A percentile compares a stretch with the other conserved stretches of the same genome.
Conservation (phyloP, 2,329 filamentous ascomycete genomes). For the Gaeumannomyces tritici region DNA sequence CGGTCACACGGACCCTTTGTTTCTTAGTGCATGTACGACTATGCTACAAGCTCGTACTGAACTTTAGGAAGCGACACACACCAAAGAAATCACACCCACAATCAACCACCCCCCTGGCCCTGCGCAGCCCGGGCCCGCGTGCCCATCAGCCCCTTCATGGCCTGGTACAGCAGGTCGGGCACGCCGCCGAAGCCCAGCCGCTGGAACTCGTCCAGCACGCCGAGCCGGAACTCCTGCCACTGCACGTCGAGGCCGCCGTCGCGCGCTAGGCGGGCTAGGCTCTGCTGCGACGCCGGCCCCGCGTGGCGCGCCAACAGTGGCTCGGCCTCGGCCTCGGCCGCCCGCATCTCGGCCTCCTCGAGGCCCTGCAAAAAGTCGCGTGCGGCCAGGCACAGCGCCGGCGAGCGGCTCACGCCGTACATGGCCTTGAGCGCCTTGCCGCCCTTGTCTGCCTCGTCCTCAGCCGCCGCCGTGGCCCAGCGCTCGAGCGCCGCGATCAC, state of each 20-base stretch:
- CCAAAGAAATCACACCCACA: neutral
- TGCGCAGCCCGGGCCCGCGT: neutral
- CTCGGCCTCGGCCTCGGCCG: constrained; percentile 12
- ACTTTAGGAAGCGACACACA: no score
- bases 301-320: constrained; percentile 36
- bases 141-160: constrained; percentile 64
- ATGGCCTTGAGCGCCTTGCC: neutral
- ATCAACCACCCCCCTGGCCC: neutral
- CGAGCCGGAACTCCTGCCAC: constrained; percentile 67
- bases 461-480: neutral
- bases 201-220: constrained; percentile 61
- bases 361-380: constrained; percentile 44
- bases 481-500: neutral
- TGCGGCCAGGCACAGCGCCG: constrained; percentile 44
- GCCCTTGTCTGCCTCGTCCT: neutral
- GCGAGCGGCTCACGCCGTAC: constrained; percentile 30
- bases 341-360: constrained; percentile 43
- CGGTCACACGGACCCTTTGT: no score
- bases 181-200: constrained; percentile 55
- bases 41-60: no score
- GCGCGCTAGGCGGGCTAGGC: constrained; percentile 50
- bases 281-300: constrained; percentile 61
- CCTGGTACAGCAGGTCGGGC: constrained; percentile 65
- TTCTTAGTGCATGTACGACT: no score
- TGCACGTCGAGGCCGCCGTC: constrained; percentile 56